Evolutionary conservation across 495 filamentous ascomycete genomes (phyloP).

Genomic region (Penicillium cosmopolitanum): DNA sequence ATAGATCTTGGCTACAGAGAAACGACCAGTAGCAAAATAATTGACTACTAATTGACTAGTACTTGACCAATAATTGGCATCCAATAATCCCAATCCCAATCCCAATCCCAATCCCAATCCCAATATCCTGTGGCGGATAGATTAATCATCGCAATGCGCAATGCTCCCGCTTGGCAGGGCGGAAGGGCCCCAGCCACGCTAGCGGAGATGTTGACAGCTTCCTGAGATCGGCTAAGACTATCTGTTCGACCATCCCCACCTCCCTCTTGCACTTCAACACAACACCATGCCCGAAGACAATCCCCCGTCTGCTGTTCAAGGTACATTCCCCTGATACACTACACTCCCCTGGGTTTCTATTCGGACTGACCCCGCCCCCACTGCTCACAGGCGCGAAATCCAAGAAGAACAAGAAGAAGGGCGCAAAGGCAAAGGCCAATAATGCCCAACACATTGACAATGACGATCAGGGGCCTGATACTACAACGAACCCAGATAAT

Average conservation of each 20-base stretch:
- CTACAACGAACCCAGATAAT: conserved; percentile 18
- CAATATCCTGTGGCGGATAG: too few relatives aligned
- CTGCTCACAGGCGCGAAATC: conserved; percentile 53
- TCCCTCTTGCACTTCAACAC: conserved; percentile 6
- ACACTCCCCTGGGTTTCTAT: conserved; percentile 12
- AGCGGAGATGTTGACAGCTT: conserved; percentile 47
- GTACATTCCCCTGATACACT: conserved; percentile 16
- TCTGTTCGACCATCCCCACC: conserved; percentile 12
- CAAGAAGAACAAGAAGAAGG: conserved; percentile 74
- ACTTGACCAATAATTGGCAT: too few relatives aligned
- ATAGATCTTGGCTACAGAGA: too few relatives aligned
- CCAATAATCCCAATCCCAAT: too few relatives aligned
- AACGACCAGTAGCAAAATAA: too few relatives aligned
- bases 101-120: too few relatives aligned
- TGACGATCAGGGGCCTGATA: conserved; percentile 18
- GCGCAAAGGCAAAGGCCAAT: conserved; percentile 40
- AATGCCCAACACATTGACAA: conserved; percentile 20
- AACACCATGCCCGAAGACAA: conserved; percentile 40
- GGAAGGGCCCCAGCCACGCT: conserved; percentile 34
- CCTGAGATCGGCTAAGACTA: conserved; percentile 15
- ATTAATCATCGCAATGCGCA: too few relatives aligned
- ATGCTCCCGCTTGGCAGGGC: conserved; percentile 8
- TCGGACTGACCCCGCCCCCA: neutral
- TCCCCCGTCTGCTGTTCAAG: conserved; percentile 24
- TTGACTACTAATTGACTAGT: conserved; percentile 38